Evolutionary conservation across 1,284 basidiomycete genomes (phyloP), one percentile per base, ranked within the genome.

Genomic region (Boletus sp.): DNA sequence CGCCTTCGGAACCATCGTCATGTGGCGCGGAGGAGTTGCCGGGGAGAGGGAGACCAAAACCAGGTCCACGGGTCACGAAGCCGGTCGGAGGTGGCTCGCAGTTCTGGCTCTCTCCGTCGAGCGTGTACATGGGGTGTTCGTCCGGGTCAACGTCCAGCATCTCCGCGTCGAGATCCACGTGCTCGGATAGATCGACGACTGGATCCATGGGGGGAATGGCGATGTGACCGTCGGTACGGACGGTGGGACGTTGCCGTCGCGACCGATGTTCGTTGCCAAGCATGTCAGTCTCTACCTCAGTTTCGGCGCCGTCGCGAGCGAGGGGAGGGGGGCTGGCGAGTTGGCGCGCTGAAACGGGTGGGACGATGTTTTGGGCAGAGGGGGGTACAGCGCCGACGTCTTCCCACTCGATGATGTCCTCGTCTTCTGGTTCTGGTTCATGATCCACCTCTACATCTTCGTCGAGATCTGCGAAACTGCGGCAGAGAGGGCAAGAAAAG

Each of bases 401-500:
- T 48, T 76, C 78, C 59, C 73, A 78, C 6, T 71, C 70, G 14
- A 43, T 35, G 6, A 68, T 61, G 23, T 70, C 74, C 19, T 72
- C 66, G 38, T 76, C 76, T 28, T 73, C 71, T 31, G 60, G 62
- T 44, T 67, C 73, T 0, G 59, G 66, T 30, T 77, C 71, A 6
- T 68, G 64, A 56, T 85, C 85, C 0, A 93, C 81, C 74, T 98
- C 96, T 43, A 98, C 95, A 72, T 99, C 97, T 61, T 96, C 95
- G 56, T 98, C 95, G 17, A 99, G 84, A 73, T 98, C 93, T 16
- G 95, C 95, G 73, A 93, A 97, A 1, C 93, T 93, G 49, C 93
- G 82, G 76, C 97, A 99, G 11, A 99, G 85, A 0, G 97, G 97
- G 70, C 97, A 99, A 10, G 89, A 93, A 78, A 99, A 99, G 5